phyloP scores from a whole-genome alignment of 495 filamentous ascomycete genomes.

The Penicillium argentinense region DNA sequence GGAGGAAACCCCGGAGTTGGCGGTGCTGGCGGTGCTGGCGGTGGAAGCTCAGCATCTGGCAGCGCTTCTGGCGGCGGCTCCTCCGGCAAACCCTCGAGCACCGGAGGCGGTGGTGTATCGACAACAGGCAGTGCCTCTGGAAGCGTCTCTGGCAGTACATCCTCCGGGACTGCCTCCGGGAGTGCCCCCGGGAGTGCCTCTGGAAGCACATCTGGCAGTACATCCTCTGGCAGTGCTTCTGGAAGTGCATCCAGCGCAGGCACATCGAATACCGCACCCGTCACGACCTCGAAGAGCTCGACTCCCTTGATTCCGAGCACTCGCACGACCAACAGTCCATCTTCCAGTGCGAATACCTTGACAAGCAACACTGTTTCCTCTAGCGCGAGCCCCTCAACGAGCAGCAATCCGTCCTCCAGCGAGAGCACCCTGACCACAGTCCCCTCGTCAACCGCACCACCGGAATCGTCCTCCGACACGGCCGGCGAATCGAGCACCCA shows the following conservation, averaged over 20 bases:
- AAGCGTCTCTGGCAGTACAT: no score
- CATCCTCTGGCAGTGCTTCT: not conserved
- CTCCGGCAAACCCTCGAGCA: not conserved
- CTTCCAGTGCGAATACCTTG: no score
- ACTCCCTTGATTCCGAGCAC: constrained; percentile 14
- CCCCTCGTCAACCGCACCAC: not conserved
- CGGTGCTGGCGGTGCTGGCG: not conserved
- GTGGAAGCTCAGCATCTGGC: not conserved
- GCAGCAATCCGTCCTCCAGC: not conserved
- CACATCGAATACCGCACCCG: not conserved
- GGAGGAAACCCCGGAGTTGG: not conserved
- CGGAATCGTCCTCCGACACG: not conserved
- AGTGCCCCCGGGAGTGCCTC: constrained; percentile 1
- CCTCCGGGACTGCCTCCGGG: not conserved
- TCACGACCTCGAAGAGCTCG: constrained; percentile 5
- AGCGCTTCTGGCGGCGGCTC: not conserved
- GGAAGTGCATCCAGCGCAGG: not conserved
- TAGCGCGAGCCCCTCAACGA: no score
- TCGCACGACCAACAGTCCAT: not conserved
- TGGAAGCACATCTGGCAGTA: no score
- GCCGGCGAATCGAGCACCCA: not conserved
- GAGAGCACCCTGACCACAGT: constrained; percentile 5
- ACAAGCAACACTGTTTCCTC: no score
- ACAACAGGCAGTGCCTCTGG: not conserved
- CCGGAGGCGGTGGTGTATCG: not conserved